Evolutionary conservation across 441 rosid genomes (phyloP), one percentile per base, ranked within the genome.

Genomic region (Corymbia calophylla): DNA sequence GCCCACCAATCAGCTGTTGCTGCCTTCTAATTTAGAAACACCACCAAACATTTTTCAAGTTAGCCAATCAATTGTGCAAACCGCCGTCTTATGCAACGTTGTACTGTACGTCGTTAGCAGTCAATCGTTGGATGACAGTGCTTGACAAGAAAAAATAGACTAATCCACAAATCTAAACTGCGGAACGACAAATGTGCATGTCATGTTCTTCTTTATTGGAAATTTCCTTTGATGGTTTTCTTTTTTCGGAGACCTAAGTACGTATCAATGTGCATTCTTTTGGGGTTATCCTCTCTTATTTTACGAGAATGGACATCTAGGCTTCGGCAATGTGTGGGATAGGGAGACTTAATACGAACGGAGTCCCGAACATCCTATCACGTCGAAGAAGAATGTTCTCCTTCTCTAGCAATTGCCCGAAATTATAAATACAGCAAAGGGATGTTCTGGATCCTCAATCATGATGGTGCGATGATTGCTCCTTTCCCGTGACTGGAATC

Each of bases 401-500:
- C 58, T 14, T 60, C 58, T 14, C 47, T 64, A 32, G 7, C 11
- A 17, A 62, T n/a, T 31, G 15, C 8, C 7, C 14, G 5, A 48
- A 16, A 86, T 77, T n/a, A 31, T 51, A 5, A 49, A 23, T 25
- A 39, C 86, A 56, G 82, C 73, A 44, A 70, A 82, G 1, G 49
- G 11, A 39, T 11, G 1, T 39, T 29, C 18, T 87, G 47, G 44
- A 27, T 66, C 31, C 60, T 89, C 58, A 88, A 89, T 89, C 88
- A 32, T 86, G 31, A 86, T 39, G 55, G 85, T 62, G 51, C 11
- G 51, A 39, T 88, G 49, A 51, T 89, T 66, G 88, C 85, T 62
- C 86, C 32, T 31, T 64, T 53, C 91, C 89, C 91, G 91, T 89
- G 93, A 92, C 39, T 80, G 87, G 90, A 90, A 70, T 88, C 87